Evolutionary conservation across 1,284 basidiomycete genomes (phyloP).

Genomic region (Ustanciosporium gigantosporum): DNA sequence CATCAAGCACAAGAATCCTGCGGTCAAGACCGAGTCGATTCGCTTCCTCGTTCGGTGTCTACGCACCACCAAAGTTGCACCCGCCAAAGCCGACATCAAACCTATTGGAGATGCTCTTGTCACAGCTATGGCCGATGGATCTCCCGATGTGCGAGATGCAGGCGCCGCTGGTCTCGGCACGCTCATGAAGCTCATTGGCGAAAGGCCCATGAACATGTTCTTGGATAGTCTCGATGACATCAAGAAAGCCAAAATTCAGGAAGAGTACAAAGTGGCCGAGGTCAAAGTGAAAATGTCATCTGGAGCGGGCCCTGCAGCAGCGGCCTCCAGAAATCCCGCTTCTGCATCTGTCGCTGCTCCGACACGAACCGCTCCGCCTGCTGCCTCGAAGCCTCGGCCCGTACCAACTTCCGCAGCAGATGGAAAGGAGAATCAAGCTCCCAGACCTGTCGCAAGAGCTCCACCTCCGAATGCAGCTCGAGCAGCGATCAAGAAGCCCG

Average conservation of each 20-base stretch:
- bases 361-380: constrained; percentile 14
- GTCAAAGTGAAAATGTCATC: constrained; percentile 48
- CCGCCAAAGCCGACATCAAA: constrained; percentile 78
- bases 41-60: constrained; percentile 86
- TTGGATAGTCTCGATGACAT: constrained; percentile 87
- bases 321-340: constrained; percentile 13
- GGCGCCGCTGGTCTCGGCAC: constrained; percentile 85
- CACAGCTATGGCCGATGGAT: constrained; percentile 79
- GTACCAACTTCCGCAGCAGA: constrained; percentile 8
- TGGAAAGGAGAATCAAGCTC: constrained; percentile 32
- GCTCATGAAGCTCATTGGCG: constrained; percentile 96
- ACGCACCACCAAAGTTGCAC: constrained; percentile 68
- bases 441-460: constrained; percentile 20
- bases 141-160: constrained; percentile 86
- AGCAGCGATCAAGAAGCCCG: constrained; percentile 9
- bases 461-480: constrained; percentile 14
- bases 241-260: constrained; percentile 89
- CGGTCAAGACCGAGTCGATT: constrained; percentile 90
- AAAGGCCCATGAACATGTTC: constrained; percentile 83
- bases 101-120: constrained; percentile 79
- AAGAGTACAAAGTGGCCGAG: constrained; percentile 70
- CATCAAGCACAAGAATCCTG: constrained; percentile 89
- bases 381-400: constrained; percentile 14
- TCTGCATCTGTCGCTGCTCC: constrained; percentile 10
- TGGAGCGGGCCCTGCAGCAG: constrained; percentile 13